Evolutionary conservation across 179 eudicot species (phyloP).

Genomic region (Heliamphora ciliata): DNA sequence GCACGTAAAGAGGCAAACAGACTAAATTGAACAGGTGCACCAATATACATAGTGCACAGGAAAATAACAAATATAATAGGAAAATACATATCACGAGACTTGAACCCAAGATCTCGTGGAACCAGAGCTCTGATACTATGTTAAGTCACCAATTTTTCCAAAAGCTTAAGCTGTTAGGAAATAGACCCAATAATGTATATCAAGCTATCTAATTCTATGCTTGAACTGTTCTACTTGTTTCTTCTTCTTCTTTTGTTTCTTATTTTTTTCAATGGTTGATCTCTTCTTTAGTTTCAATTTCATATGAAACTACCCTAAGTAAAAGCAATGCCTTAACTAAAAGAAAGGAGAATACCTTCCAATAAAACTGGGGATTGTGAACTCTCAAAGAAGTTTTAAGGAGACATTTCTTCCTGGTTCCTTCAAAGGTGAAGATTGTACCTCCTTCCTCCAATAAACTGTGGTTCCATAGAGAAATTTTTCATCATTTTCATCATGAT

Average conservation of each 20-base stretch:
- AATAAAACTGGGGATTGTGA: constrained; percentile 77
- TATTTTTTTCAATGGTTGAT: no score
- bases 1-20: no score
- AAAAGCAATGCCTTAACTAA: background rate
- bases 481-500: background rate
- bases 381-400: constrained; percentile 49
- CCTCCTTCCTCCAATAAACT: constrained; percentile 92
- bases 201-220: no score
- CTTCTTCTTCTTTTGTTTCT: no score
- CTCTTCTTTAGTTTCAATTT: background rate
- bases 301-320: background rate
- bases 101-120: background rate
- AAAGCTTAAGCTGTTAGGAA: no score
- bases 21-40: no score
- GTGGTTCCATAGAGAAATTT: constrained; percentile 8
- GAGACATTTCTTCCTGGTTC: constrained; percentile 38
- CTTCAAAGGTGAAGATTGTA: constrained; percentile 56
- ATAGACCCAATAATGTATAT: no score
- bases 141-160: no score
- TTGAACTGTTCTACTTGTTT: no score
- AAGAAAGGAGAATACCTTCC: constrained; percentile 55
- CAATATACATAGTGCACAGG: no score
- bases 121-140: no score
- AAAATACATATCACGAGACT: constrained; percentile 36
- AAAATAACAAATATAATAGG: no score